A percentile compares a stretch with the other conserved stretches of the same genome.
Evolutionary conservation across 306 rosid species (phyloP).

Genomic region (Pterocarpus macrocarpus): DNA sequence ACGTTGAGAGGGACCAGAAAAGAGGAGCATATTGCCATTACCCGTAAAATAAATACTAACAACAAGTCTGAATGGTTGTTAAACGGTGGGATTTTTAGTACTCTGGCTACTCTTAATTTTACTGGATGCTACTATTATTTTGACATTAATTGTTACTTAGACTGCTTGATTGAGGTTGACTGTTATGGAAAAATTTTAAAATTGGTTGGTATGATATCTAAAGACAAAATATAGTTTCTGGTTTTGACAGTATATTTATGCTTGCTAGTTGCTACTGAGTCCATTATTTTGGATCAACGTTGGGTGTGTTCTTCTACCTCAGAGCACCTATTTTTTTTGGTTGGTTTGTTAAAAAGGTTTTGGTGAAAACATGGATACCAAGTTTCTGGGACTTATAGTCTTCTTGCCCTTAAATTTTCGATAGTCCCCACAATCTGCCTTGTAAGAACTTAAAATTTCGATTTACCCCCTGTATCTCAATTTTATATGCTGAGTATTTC

Average conservation of each 20-base stretch:
- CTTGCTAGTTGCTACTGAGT: conserved; percentile 29
- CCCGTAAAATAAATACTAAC: conserved; percentile 73
- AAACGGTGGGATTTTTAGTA: conserved; percentile 63
- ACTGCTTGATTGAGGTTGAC: conserved; percentile 35
- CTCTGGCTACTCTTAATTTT: not conserved
- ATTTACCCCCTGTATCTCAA: not conserved
- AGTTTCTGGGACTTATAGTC: conserved; percentile 17
- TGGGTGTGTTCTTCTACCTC: conserved; percentile 20
- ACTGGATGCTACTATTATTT: conserved; percentile 19
- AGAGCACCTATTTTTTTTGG: not conserved
- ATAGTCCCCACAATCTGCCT: not conserved
- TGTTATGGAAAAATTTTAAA: conserved; percentile 25
- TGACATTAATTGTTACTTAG: conserved; percentile 1
- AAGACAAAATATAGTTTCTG: conserved; percentile 34
- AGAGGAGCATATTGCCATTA: conserved; percentile 64
- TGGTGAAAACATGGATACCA: conserved; percentile 28
- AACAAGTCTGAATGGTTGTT: conserved; percentile 92
- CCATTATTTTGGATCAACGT: conserved; percentile 4
- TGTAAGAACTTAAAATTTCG: conserved; percentile 26
- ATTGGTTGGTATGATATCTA: conserved; percentile 30
- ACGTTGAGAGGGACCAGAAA: conserved; percentile 74
- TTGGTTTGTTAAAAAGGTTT: conserved; percentile 6
- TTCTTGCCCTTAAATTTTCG: conserved; percentile 3
- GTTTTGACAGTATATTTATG: conserved; percentile 27
- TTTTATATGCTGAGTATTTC: conserved; percentile 36